These are phyloP conservation scores for Penicillium sp. DNA, from an alignment of 2,329 filamentous ascomycete genomes.

Conservation along the genomic window DNA sequence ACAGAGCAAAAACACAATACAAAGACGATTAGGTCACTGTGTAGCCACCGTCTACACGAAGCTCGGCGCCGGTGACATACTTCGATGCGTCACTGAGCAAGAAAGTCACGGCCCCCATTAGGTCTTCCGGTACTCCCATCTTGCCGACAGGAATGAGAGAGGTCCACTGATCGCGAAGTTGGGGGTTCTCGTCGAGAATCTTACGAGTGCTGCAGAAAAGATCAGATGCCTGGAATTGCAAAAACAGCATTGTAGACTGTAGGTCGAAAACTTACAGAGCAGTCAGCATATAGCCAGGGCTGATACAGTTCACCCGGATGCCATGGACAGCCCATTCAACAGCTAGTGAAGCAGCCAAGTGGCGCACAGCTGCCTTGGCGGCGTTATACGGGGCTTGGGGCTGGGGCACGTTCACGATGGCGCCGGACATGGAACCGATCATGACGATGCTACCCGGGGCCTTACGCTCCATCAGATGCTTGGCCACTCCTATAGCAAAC, in stretches of 20 bases:
- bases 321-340: conserved; percentile 89
- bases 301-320: conserved; percentile 94
- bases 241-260: not conserved
- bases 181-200: conserved; percentile 90
- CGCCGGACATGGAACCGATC: conserved; percentile 91
- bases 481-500: conserved; percentile 79
- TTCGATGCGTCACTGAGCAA: conserved; percentile 74
- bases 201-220: conserved; percentile 69
- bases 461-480: conserved; percentile 82
- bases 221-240: not conserved
- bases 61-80: conserved; percentile 73
- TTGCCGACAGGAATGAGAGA: conserved; percentile 88
- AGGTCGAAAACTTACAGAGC: conserved; percentile 66
- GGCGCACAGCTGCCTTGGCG: conserved; percentile 86
- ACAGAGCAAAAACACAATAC: too few relatives aligned
- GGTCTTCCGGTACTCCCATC: conserved; percentile 87
- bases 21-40: conserved; percentile 63
- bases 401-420: conserved; percentile 93
- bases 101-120: conserved; percentile 91
- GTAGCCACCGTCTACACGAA: conserved; percentile 85
- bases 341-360: conserved; percentile 81
- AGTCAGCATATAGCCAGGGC: conserved; percentile 94
- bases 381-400: conserved; percentile 92
- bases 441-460: conserved; percentile 82
- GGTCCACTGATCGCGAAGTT: conserved; percentile 86